phyloP scores from a whole-genome alignment of 352 stramenopile species.

The Phytophthora vignae region DNA sequence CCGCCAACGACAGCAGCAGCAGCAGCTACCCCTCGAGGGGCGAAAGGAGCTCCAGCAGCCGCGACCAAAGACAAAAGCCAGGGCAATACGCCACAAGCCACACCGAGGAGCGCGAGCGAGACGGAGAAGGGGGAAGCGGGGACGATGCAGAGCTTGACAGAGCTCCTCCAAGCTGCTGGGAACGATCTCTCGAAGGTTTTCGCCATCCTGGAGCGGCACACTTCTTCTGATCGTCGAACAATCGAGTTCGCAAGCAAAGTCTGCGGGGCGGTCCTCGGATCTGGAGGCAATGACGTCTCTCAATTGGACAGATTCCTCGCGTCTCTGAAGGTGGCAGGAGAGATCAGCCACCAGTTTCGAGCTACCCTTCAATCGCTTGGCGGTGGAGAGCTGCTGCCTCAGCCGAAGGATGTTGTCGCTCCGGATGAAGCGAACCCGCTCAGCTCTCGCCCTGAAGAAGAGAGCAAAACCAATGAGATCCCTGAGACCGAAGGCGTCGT shows the following conservation, averaged over 20 bases:
- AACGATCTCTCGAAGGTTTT: constrained; percentile 43
- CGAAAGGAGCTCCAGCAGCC: constrained; percentile 2
- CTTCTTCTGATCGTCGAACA: constrained; percentile 27
- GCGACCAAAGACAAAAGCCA: constrained; percentile 39
- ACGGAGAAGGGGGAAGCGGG: constrained; percentile 6
- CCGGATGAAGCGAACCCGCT: constrained; percentile 4
- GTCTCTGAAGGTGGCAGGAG: constrained; percentile 55
- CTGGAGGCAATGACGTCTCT: constrained; percentile 7
- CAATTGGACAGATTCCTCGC: constrained; percentile 40
- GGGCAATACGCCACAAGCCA: constrained; percentile 35
- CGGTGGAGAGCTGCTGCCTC: constrained; percentile 42
- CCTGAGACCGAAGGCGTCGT: not conserved
- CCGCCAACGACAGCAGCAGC: not conserved
- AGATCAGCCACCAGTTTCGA: constrained; percentile 52
- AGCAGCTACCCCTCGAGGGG: constrained; percentile 18
- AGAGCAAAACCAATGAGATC: constrained; percentile 7
- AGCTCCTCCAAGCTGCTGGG: constrained; percentile 49
- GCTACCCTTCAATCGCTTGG: constrained; percentile 36
- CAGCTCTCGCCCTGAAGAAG: constrained; percentile 11
- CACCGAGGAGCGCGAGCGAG: constrained; percentile 29
- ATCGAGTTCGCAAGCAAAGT: constrained; percentile 55
- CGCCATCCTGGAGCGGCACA: constrained; percentile 31
- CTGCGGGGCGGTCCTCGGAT: constrained; percentile 26
- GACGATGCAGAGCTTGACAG: constrained; percentile 37
- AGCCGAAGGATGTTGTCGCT: constrained; percentile 9